phyloP scores from a whole-genome alignment of 2,329 filamentous ascomycete genomes.

The Amauroascus niger region DNA sequence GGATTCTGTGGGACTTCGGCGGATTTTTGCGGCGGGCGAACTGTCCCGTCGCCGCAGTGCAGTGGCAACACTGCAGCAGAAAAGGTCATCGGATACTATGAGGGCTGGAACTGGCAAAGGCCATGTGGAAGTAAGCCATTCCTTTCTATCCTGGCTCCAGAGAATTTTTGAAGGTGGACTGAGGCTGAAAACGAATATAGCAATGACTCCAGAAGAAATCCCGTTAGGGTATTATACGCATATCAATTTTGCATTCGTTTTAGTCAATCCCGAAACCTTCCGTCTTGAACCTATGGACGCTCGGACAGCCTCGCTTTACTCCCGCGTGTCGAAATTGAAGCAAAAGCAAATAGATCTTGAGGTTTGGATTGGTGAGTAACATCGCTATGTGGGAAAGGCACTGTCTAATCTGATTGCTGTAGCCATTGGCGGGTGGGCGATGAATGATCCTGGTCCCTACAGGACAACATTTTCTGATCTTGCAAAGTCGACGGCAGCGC shows the following conservation, averaged over 20 bases:
- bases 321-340: neutral
- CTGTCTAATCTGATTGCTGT: no score
- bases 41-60: no score
- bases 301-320: slow-evolving; percentile 2
- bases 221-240: slow-evolving; percentile 17
- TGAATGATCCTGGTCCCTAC: slow-evolving; percentile 27
- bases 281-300: slow-evolving; percentile 21
- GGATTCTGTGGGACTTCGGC: slow-evolving; percentile 28
- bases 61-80: no score
- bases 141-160: no score
- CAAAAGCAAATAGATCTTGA: neutral
- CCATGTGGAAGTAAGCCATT: no score
- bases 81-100: slow-evolving; percentile 31
- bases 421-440: slow-evolving; percentile 37
- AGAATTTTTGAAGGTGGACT: no score
- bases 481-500: slow-evolving; percentile 15
- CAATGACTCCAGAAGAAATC: slow-evolving; percentile 15
- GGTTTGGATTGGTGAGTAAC: slow-evolving; percentile 11
- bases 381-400: no score
- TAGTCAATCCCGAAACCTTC: slow-evolving; percentile 32
- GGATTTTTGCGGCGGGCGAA: slow-evolving; percentile 28
- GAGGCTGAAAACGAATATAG: no score
- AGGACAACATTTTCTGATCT: slow-evolving; percentile 21
- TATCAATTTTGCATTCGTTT: slow-evolving; percentile 24
- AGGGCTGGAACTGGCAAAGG: no score